Evolutionary conservation across 805 yeast genomes (phyloP).

Genomic region (Wickerhamiella nectarea): DNA sequence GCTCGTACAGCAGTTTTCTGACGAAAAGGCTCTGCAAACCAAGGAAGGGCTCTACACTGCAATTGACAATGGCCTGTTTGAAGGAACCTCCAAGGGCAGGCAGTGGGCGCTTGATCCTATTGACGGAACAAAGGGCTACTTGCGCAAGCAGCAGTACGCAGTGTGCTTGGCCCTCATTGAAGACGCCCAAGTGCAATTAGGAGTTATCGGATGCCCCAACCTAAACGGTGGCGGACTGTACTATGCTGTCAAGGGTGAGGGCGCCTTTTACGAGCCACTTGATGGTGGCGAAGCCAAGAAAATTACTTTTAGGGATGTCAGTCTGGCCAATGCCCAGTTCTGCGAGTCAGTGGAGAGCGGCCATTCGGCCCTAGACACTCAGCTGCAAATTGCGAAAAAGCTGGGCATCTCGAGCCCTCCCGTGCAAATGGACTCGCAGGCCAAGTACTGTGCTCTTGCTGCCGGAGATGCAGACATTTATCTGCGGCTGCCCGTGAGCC

Average conservation of each 20-base stretch:
- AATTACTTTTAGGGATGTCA: constrained; percentile 41
- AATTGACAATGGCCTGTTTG: constrained; percentile 67
- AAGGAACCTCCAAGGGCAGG: constrained; percentile 68
- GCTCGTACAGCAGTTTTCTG: constrained; percentile 42
- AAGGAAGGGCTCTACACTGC: constrained; percentile 42
- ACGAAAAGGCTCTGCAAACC: constrained; percentile 22
- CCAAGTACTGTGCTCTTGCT: constrained; percentile 82
- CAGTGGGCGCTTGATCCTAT: constrained; percentile 98
- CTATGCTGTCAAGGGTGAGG: constrained; percentile 53
- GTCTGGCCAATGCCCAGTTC: constrained; percentile 40
- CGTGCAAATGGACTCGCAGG: constrained; percentile 87
- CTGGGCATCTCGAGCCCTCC: constrained; percentile 46
- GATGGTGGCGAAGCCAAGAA: constrained; percentile 24
- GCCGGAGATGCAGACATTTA: constrained; percentile 89
- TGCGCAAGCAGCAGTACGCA: constrained; percentile 93
- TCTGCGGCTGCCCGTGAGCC: constrained; percentile 68
- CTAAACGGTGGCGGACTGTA: constrained; percentile 62
- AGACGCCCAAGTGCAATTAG: constrained; percentile 72
- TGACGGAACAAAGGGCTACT: constrained; percentile 94
- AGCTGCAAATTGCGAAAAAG: constrained; percentile 51
- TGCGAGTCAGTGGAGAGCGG: constrained; percentile 93
- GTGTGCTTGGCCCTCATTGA: constrained; percentile 84
- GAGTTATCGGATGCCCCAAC: constrained; percentile 95
- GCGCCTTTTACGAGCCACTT: constrained; percentile 44
- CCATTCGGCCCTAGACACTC: constrained; percentile 85